These are phyloP conservation scores for Ceratocystis cubensis DNA, from an alignment of 2,329 filamentous ascomycete species.

Conservation along the genomic window DNA sequence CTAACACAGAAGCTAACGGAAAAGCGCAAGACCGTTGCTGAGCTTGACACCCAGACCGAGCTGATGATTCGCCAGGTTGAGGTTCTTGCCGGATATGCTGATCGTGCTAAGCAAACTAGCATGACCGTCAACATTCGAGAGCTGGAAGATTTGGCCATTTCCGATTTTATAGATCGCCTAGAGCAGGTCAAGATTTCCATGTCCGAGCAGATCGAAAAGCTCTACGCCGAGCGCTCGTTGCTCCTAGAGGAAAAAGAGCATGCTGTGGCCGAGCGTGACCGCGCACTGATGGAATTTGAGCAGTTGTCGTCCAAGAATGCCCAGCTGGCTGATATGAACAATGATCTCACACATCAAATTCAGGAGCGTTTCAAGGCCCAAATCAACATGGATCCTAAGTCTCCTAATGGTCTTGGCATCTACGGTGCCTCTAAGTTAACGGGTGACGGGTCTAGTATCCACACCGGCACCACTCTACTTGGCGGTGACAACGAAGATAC, in stretches of 20 bases:
- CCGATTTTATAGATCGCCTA: slow-evolving; percentile 71
- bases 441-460: slow-evolving; percentile 40
- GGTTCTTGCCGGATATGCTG: slow-evolving; percentile 76
- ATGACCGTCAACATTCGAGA: slow-evolving; percentile 67
- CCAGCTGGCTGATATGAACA: slow-evolving; percentile 88
- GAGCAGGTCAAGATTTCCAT: slow-evolving; percentile 49
- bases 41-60: slow-evolving; percentile 85
- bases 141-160: slow-evolving; percentile 79
- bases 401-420: slow-evolving; percentile 45
- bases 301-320: slow-evolving; percentile 88
- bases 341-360: slow-evolving; percentile 85
- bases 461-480: slow-evolving; percentile 41
- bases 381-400: slow-evolving; percentile 37
- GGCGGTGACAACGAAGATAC: slow-evolving; percentile 55
- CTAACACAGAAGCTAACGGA: slow-evolving; percentile 80
- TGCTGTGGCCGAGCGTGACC: slow-evolving; percentile 75
- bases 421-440: slow-evolving; percentile 40
- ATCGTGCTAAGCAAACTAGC: slow-evolving; percentile 71
- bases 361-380: slow-evolving; percentile 84
- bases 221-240: slow-evolving; percentile 62
- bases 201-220: slow-evolving; percentile 44
- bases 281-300: slow-evolving; percentile 89
- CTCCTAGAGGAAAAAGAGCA: slow-evolving; percentile 74
- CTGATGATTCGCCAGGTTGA: slow-evolving; percentile 89
- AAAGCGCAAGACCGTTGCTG: slow-evolving; percentile 90